Evolutionary conservation across 1,284 basidiomycete genomes (phyloP), one percentile per base, ranked within the genome.

Genomic region (Phylloboletellus chloephorus): DNA sequence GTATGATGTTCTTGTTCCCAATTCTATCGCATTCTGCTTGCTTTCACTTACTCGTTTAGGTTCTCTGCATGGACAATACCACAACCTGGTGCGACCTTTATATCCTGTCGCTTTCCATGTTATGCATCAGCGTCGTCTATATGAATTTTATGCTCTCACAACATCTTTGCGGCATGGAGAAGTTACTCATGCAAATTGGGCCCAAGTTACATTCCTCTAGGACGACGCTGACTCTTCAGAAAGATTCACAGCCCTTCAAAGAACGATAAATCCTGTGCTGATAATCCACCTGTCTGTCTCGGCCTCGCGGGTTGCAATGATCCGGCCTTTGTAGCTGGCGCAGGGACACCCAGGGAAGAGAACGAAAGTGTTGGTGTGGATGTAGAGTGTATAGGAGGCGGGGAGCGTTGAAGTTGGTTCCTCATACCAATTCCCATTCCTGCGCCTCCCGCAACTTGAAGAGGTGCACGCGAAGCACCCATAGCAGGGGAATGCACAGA

Each of bases 241-340:
- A 4, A 29, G 2, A 41, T 25, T 53, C 66, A 82, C 31, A 81
- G 51, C 15, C 80, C 76, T 59, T 85, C 82, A 52, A 85, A 85
- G 53, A 85, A 85, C n/a, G 77, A 82, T 43, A 84, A 56, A 66
- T 84, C 82, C 58, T 82, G 79, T 7, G 81, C 80, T 4, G 78
- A 79, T 34, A 84, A 57, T 5, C 76, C 76, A 7, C 76, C 69
- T 3, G 61, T 65, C 31, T 65, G 62, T 32, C 57, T 58, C 25
- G 52, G 51, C 11, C 57, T 48, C 7, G 35, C n/a, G n/a, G 48
- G 23, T 43, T 54, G 44, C 22, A 44, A 38, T 39, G 52, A 39
- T 28, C 45, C 23, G 1, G 39, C 2, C 13, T 29, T 39, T 10
- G 29, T 20, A 9, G 15, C 9, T 10, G 41, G 33, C 10, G 12